phyloP scores from a whole-genome alignment of 169 alveolate species.

The Cyclospora cayetanensis region DNA sequence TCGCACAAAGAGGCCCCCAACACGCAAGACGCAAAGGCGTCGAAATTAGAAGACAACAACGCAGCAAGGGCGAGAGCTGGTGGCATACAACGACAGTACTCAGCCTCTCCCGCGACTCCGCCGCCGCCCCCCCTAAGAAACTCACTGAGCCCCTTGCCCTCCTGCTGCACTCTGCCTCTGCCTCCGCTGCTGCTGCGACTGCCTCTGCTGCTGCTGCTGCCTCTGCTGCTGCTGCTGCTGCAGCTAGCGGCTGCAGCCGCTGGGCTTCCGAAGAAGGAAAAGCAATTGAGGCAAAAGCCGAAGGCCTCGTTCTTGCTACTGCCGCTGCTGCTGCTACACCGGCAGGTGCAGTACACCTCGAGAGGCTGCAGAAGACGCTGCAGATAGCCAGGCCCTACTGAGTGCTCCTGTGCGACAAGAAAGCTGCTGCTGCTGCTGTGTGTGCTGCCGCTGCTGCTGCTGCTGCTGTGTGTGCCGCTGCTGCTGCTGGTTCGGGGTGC shows the following conservation, averaged over 20 bases:
- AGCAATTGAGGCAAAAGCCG: background rate
- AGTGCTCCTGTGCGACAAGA: too few relatives aligned
- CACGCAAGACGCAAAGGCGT: background rate
- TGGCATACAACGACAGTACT: background rate
- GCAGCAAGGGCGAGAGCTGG: background rate
- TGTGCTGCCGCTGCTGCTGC: constrained; percentile 38
- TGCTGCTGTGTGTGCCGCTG: background rate
- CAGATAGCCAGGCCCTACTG: too few relatives aligned
- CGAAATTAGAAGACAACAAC: background rate
- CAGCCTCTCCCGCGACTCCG: background rate
- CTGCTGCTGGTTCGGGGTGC: background rate
- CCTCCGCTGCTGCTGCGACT: constrained; percentile 2
- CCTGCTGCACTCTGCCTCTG: background rate
- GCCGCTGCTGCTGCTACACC: constrained; percentile 42
- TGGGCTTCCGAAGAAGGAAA: background rate
- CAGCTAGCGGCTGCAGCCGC: too few relatives aligned
- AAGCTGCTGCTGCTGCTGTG: constrained; percentile 37
- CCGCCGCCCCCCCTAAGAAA: background rate
- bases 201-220: constrained; percentile 21
- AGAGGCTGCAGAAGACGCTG: too few relatives aligned
- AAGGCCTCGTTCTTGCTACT: background rate
- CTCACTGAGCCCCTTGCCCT: background rate
- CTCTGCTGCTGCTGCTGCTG: constrained; percentile 17
- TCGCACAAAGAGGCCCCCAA: background rate
- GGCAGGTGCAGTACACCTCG: too few relatives aligned